Percentiles rank a stretch among this genome's conserved stretches.
Evolutionary conservation across 2,329 filamentous ascomycete species (phyloP).

Genomic region (Phyllachora maydis): DNA sequence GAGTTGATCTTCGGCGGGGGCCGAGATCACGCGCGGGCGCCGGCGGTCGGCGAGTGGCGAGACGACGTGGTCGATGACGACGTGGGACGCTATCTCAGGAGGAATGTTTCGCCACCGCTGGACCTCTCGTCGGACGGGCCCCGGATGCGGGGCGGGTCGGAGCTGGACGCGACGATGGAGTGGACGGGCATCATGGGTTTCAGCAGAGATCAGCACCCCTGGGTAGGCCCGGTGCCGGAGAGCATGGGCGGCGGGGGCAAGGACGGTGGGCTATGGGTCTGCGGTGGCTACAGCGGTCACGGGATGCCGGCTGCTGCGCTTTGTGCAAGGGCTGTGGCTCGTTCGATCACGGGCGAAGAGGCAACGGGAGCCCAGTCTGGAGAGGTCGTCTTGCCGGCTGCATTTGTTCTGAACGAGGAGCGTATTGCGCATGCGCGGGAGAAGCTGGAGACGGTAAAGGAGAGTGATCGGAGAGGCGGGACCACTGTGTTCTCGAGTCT

Average conservation of each 20-base stretch:
- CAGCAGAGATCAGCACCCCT: slow-evolving; percentile 44
- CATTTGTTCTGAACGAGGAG: slow-evolving; percentile 5
- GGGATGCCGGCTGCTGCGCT: slow-evolving; percentile 59
- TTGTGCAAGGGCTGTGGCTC: slow-evolving; percentile 39
- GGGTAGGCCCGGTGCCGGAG: slow-evolving; percentile 46
- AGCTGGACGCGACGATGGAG: slow-evolving; percentile 33
- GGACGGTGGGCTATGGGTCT: slow-evolving; percentile 35
- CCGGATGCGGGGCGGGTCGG: slow-evolving; percentile 13
- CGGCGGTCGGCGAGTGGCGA: slow-evolving; percentile 16
- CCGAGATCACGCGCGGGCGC: slow-evolving; percentile 28
- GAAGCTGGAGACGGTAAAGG: slow-evolving; percentile 1
- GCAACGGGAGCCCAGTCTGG: slow-evolving; percentile 7
- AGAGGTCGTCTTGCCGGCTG: slow-evolving; percentile 2
- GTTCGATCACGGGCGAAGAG: slow-evolving; percentile 26
- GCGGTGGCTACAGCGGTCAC: slow-evolving; percentile 51
- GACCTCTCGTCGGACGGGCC: slow-evolving; percentile 12
- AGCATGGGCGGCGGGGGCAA: slow-evolving; percentile 25
- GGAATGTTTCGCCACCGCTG: slow-evolving; percentile 18
- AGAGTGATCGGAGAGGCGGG: too few relatives aligned
- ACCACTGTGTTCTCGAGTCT: too few relatives aligned
- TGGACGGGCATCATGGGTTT: slow-evolving; percentile 76
- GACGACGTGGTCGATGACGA: slow-evolving; percentile 15
- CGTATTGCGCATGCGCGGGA: slow-evolving; percentile 2
- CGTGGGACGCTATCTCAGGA: slow-evolving; percentile 33
- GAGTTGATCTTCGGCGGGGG: slow-evolving; percentile 56